Base-by-base conservation (phyloP, 2,329 filamentous ascomycete genomes). In the Colletotrichum shisoi region DNA sequence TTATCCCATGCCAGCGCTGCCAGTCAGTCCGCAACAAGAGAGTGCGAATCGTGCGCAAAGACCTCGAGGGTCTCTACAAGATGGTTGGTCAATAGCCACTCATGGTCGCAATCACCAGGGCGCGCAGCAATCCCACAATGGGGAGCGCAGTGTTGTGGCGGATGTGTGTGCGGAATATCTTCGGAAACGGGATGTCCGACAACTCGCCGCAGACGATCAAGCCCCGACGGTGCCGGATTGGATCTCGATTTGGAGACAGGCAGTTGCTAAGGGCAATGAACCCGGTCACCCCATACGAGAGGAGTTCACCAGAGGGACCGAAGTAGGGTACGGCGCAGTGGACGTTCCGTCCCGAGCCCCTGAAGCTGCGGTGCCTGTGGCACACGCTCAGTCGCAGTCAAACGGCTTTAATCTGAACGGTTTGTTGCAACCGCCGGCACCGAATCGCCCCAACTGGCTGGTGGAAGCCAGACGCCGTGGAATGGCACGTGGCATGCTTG, bases 361-460 rank as follows among this genome's bases (percentile, higher is more conserved):
- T 13, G 31, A 15, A 8, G n/a, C 8, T 11, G 17, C n/a, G 15
- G 7, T n/a, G 7, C 48, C 12, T 27, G 6, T 17, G 21, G 21
- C 27, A 49, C 21, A 15, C 2, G 12, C 24, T 6, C 21, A 12
- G 13, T 21, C 13, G 21, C 48, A 34, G 31, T 5, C 8, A 12
- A 52, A 37, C n/a, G 11, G 4, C 27, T 15, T 21, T 11, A 52
- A 52, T 31, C 31, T n/a, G 9, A 37, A 21, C 31, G 27, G 4
- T 3, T n/a, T 12, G 31, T 15, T 11, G 34, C 49, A 52, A 31
- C 49, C 31, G 31, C n/a, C 49, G 4, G 49, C 31, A 12, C 49
- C 49, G 12, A 31, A 37, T 21, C 49, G 9, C 12, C 49, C 49
- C n/a, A 52, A 37, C 31, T 52, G 49, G 49, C 19, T 52, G 31